phyloP scores from a whole-genome alignment of 176 grass and related monocot genomes.

The Elaeis guineensis region DNA sequence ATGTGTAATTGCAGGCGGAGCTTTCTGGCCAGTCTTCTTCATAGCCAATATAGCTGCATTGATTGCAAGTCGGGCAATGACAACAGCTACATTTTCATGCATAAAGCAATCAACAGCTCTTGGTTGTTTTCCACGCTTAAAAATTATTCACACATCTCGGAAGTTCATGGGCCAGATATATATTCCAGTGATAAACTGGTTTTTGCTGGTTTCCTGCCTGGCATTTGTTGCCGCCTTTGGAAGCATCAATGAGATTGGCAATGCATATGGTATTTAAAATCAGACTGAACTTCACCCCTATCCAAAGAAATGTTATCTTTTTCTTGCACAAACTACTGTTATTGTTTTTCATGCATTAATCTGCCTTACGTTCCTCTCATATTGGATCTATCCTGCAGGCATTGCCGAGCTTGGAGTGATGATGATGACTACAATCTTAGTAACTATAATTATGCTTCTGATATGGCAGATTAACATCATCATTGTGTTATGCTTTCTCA shows the following conservation, averaged over 20 bases:
- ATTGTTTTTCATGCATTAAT: not conserved
- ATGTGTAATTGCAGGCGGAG: slow-evolving; percentile 43
- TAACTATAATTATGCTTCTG: slow-evolving; percentile 97
- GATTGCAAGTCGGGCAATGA: slow-evolving; percentile 97
- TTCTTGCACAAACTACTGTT: not conserved
- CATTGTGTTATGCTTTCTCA: slow-evolving; percentile 65
- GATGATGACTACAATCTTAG: slow-evolving; percentile 90
- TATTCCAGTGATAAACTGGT: slow-evolving; percentile 96
- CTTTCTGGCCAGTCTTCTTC: slow-evolving; percentile 77
- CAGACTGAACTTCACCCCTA: not conserved
- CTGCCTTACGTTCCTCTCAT: not conserved
- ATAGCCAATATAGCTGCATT: slow-evolving; percentile 80
- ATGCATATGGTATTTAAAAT: slow-evolving; percentile 75
- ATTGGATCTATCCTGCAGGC: slow-evolving; percentile 38
- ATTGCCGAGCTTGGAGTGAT: slow-evolving; percentile 93
- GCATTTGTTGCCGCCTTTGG: slow-evolving; percentile 73
- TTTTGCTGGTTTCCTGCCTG: slow-evolving; percentile 76
- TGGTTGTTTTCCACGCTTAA: slow-evolving; percentile 90
- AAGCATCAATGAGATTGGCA: slow-evolving; percentile 94
- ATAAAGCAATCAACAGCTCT: slow-evolving; percentile 94
- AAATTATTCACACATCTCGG: slow-evolving; percentile 96
- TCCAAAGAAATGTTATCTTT: not conserved
- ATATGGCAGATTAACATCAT: slow-evolving; percentile 99
- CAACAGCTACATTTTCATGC: slow-evolving; percentile 85
- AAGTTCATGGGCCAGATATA: slow-evolving; percentile 99